Evolutionary conservation across 257 asterid species (phyloP), one percentile per base, ranked within the genome.

Genomic region (Rhazya stricta): DNA sequence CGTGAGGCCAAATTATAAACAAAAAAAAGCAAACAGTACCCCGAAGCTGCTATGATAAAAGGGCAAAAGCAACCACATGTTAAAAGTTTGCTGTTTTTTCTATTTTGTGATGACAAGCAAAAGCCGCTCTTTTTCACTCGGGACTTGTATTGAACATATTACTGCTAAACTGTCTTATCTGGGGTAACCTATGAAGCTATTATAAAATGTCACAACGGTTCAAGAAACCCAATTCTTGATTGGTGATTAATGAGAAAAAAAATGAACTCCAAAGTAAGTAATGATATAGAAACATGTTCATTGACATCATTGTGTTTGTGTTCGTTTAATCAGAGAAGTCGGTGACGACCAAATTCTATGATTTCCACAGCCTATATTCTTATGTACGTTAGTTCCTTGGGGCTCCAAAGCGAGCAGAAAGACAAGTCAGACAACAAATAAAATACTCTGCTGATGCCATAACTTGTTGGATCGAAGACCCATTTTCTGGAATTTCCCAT

Each of bases 31-130:
- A 66, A 66, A 53, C 57, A 75, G 37, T 58, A 78, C 30, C 77
- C 19, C 41, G 67, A 9, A 65, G 77, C 68, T 36, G 60, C 71
- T 78, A 78, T 78, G 53, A 76, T 73, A 77, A 81, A 83, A 84
- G 78, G 80, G 56, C 77, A 68, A 78, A 83, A 78, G 83, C 89
- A 76, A 48, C 85, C 91, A 81, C 88, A 80, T 76, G 85, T 80
- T 34, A 45, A 80, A 76, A 67, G 41, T 34, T 69, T 43, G 32
- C 58, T 43, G 36, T 36, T 29, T 46, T 56, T 74, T 21, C 7
- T 61, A 39, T 57, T 27, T 42, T 32, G 57, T 60, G 50, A 68
- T 63, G 53, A 71, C 72, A 21, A 61, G 41, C 72, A 54, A 77
- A 82, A 80, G 76, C 85, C 46, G 81, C 81, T 77, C 76, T 79